Percentiles rank a stretch among this genome's conserved stretches.
Conservation (phyloP, 306 rosid species). For the Amphicarpaea edgeworthii region DNA sequence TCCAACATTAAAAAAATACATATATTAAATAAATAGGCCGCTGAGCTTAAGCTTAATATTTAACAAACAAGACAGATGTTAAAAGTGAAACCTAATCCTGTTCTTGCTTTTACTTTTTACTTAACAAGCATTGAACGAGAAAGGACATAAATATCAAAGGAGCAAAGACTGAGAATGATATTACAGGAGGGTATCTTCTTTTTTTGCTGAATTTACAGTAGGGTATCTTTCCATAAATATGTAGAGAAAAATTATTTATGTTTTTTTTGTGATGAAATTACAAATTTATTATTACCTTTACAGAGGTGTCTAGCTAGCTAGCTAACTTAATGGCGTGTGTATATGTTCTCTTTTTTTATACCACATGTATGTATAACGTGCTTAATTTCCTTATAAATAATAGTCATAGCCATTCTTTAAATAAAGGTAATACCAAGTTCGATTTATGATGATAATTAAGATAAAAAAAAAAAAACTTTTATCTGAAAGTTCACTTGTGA, state of each 20-base stretch:
- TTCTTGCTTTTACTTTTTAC: not conserved
- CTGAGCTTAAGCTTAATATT: not conserved
- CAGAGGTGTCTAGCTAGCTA: not conserved
- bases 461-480: not conserved
- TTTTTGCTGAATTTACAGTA: too few species aligned
- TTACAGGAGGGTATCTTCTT: constrained; percentile 19
- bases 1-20: not conserved
- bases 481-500: constrained; percentile 17
- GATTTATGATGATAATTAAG: constrained; percentile 1
- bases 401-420: not conserved
- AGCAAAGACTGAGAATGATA: not conserved
- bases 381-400: not conserved
- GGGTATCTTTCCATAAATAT: constrained; percentile 4
- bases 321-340: not conserved
- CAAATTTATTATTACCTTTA: not conserved
- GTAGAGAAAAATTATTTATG: not conserved
- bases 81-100: not conserved
- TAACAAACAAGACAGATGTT: not conserved
- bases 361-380: not conserved
- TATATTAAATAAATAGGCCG: not conserved
- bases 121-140: not conserved
- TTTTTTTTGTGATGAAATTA: not conserved
- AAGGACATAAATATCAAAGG: not conserved
- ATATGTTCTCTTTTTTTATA: not conserved
- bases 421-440: not conserved